Percentiles rank a stretch among this genome's conserved stretches.
phyloP scores from a whole-genome alignment of 306 rosid genomes.

The Clitoria ternatea region DNA sequence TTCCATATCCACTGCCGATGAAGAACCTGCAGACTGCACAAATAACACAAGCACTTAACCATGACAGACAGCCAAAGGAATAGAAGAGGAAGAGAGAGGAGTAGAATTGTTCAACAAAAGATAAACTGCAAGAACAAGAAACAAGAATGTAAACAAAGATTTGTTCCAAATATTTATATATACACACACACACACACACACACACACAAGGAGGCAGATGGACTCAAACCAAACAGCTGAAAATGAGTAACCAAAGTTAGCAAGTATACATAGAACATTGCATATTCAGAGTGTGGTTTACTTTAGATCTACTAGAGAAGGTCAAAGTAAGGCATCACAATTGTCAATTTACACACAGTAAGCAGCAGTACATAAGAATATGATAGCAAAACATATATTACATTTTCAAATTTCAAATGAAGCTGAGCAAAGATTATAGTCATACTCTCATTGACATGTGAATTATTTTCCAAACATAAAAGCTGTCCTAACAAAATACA shows the following conservation, averaged over 20 bases:
- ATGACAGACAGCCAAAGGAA: constrained; percentile 17
- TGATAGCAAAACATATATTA: neutral
- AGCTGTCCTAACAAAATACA: neutral
- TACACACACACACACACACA: no score
- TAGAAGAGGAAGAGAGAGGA: neutral
- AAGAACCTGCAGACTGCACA: constrained; percentile 70
- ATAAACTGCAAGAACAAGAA: constrained; percentile 1
- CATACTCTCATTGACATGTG: neutral
- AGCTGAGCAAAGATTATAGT: neutral
- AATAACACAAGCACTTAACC: constrained; percentile 23
- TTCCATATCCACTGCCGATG: constrained; percentile 45
- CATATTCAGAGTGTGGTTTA: neutral
- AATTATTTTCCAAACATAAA: constrained; percentile 14
- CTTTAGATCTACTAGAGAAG: neutral
- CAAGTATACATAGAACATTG: neutral
- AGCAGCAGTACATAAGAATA: neutral
- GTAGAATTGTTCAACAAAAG: neutral
- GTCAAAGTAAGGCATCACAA: constrained; percentile 7
- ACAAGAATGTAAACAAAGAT: constrained; percentile 8
- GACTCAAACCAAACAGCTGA: neutral
- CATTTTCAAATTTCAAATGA: neutral
- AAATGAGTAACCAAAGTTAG: neutral
- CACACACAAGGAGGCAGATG: constrained; percentile 17
- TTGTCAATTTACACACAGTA: neutral
- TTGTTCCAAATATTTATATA: no score